A percentile compares a stretch with the other conserved stretches of the same genome.
Evolutionary conservation across 441 rosid species (phyloP).

Genomic region (Erodium trifolium): DNA sequence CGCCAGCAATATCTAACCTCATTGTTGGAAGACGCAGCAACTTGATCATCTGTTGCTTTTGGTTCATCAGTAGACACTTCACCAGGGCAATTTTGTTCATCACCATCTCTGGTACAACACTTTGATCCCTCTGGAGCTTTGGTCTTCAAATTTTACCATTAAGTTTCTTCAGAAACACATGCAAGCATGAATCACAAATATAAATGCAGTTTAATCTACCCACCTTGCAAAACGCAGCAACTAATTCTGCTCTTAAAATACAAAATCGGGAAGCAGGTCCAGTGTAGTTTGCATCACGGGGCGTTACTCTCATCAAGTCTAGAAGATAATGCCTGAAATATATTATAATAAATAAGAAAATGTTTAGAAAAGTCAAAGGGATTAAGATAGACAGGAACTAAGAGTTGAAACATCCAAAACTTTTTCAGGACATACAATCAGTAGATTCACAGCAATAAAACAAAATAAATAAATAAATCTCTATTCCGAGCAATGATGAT

Average conservation of each 20-base stretch:
- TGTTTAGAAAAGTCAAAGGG: neutral
- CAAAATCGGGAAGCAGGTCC: conserved; percentile 96
- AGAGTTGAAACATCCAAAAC: neutral
- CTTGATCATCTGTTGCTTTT: conserved; percentile 23
- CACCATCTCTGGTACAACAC: conserved; percentile 36
- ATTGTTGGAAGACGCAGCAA: conserved; percentile 26
- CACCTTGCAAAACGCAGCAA: conserved; percentile 93
- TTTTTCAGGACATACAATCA: neutral
- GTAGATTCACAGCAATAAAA: neutral
- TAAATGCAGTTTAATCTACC: conserved; percentile 8
- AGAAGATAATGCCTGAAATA: conserved; percentile 77
- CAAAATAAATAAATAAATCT: too few relatives aligned
- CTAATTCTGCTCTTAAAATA: conserved; percentile 87
- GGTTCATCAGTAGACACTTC: conserved; percentile 21
- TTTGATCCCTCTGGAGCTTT: conserved; percentile 50
- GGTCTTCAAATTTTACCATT: conserved; percentile 36
- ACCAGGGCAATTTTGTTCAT: conserved; percentile 23
- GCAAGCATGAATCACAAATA: conserved; percentile 15
- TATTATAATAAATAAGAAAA: neutral
- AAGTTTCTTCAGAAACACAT: conserved; percentile 18
- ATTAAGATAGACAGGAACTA: neutral
- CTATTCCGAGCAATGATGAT: too few relatives aligned
- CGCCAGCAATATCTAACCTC: conserved; percentile 25
- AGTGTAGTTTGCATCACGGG: conserved; percentile 92
- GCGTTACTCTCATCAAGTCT: conserved; percentile 99